Base-by-base conservation (phyloP, 2,329 filamentous ascomycete genomes). In the Albifimbria verrucaria region DNA sequence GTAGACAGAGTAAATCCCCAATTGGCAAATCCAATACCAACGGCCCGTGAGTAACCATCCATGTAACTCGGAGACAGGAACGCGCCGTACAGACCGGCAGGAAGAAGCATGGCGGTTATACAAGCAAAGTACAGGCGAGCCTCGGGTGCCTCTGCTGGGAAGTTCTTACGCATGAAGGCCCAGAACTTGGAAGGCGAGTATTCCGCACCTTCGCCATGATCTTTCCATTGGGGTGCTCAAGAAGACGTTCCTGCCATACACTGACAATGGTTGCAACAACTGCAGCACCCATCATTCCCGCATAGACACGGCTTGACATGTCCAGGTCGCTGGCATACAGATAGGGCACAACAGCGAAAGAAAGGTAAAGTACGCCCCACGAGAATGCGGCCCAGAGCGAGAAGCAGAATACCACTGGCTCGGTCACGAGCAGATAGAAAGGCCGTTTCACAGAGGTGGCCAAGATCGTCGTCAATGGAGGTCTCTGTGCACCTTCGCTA, bases 1-100 rank as follows among this genome's bases (percentile, higher is more conserved):
- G 65, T 95, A 95, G 32, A 97, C 85, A 41, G 84, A 87, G 68
- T 90, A 93, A 58, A 97, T 95, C 92, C 88, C 77, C 93, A 89
- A 0, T 89, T 93, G 0, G 90, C 86, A 54, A 91, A 81, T 0
- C 79, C 83, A 28, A 96, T 78, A 1, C 85, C 87, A 3, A 93
- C 70, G 0, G 69, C 67, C 21, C 65, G 60, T 0, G 62, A 56
- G 43, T 70, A 66, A 11, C 62, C 62, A 39, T 57, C 57, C 20
- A 60, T 63, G 48, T 50, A 52, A 6, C 51, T 51, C 1, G 68
- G 63, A 2, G 57, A 57, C 21, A 72, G 36, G 17, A 73, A 71
- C 0, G 65, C 69, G 12, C 62, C 63, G 70, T 93, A 92, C 4
- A 96, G 76, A 0, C 92, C 92, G 3, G 86, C 79, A 0, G 93